Percentiles rank a stretch among this genome's conserved stretches.
These are phyloP conservation scores for Microdochium trichocladiopsis DNA, from an alignment of 2,329 filamentous ascomycete species.

Conservation along the genomic window DNA sequence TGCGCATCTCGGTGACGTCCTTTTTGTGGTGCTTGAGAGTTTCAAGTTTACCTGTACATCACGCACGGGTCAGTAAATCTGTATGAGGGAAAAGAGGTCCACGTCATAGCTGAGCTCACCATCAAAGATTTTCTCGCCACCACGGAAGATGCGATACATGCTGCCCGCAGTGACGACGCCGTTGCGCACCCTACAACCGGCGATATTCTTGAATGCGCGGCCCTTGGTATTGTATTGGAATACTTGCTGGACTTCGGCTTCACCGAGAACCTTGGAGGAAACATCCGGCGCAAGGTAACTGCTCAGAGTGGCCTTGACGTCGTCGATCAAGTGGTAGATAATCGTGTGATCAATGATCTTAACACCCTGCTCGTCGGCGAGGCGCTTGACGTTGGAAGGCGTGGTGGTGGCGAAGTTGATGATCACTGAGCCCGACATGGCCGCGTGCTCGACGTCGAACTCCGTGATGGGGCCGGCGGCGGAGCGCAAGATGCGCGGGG, in stretches of 20 bases:
- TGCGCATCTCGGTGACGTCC: conserved; percentile 81
- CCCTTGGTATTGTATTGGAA: conserved; percentile 80
- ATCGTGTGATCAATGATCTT: conserved; percentile 78
- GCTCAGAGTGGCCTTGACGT: conserved; percentile 61
- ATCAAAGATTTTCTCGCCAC: conserved; percentile 67
- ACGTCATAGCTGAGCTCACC: conserved; percentile 58
- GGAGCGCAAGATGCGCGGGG: conserved; percentile 67
- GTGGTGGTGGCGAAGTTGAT: conserved; percentile 79
- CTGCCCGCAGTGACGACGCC: conserved; percentile 59
- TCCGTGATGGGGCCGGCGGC: conserved; percentile 74
- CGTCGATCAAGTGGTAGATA: conserved; percentile 74
- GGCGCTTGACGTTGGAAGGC: conserved; percentile 57
- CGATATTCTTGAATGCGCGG: conserved; percentile 65
- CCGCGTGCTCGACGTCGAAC: conserved; percentile 84
- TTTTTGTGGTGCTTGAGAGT: conserved; percentile 91
- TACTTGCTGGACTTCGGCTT: conserved; percentile 76
- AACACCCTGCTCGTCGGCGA: conserved; percentile 67
- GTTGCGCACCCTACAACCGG: conserved; percentile 82
- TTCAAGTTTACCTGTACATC: conserved; percentile 58
- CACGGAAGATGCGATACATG: conserved; percentile 65
- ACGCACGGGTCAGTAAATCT: not conserved
- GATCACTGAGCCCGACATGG: conserved; percentile 66
- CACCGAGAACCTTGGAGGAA: conserved; percentile 67
- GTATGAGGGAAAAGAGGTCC: not conserved
- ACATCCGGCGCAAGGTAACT: conserved; percentile 62